Base-by-base conservation (phyloP, 2,329 filamentous ascomycete species). In the Hortaea sp. region DNA sequence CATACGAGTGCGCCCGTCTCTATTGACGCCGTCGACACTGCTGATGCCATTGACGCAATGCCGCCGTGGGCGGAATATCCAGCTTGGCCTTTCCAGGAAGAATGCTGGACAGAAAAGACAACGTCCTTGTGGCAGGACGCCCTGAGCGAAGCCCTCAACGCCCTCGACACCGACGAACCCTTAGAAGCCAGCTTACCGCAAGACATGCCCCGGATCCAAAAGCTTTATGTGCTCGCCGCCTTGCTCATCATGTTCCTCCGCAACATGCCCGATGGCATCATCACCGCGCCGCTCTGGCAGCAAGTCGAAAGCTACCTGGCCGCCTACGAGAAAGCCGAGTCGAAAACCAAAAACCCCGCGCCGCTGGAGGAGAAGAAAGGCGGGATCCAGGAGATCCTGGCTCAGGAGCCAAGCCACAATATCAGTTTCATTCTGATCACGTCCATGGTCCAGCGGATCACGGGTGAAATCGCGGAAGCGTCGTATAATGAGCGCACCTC, bases 381-480 rank as follows among this genome's bases (percentile, higher is more conserved):
- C 35, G 72, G 70, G 62, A 68, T 92, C 1, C 77, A 95, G 5
- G 89, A 95, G 54, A 75, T 83, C 2, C 74, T 95, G 2, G 77
- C 83, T 0, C 71, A 76, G 1, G 75, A 79, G 20, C 85, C 88
- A 0, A 82, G 83, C 42, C 84, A 94, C 66, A 92, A 88, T 60
- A 89, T 95, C 46, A 84, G 85, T 0, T 94, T 95, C 59, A 85
- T 94, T 2, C 88, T 95, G 53, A 69, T 95, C 11, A 87, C 84
- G 0, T 81, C 85, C 6, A 89, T 88, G 66, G 73, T 95, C 7
- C 73, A 74, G 20, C 72, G 75, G 7, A 72, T 84, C 34, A 67
- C 73, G 29, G 69, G 70, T 31, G 79, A 83, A 56, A 64, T 81
- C 5, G 38, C 5, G 38, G 38, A 9, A 40, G 7, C 38, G 38